A percentile compares a stretch with the other conserved stretches of the same genome.
Evolutionary conservation across 2,329 filamentous ascomycete genomes (phyloP).

Genomic region (Epichloe bromicola): DNA sequence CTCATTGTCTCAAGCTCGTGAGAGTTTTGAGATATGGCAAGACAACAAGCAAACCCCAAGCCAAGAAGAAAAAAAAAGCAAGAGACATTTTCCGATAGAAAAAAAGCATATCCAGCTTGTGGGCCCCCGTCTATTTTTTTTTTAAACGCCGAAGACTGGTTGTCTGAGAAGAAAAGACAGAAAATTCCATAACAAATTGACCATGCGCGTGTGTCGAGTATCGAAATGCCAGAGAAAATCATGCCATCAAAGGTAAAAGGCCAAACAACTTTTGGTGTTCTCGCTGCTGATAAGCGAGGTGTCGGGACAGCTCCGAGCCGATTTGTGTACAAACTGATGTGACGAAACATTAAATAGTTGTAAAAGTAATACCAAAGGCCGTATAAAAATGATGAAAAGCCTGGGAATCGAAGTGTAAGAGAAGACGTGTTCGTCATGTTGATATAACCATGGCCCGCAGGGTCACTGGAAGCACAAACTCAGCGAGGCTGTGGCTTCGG

Average conservation of each 20-base stretch:
- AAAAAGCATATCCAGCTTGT: slow-evolving; percentile 10
- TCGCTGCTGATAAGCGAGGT: slow-evolving; percentile 26
- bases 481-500: slow-evolving; percentile 28
- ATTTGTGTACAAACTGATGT: slow-evolving; percentile 18
- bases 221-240: background rate
- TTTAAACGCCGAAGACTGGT: slow-evolving; percentile 19
- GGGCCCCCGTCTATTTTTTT: slow-evolving; percentile 18
- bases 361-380: slow-evolving; percentile 14
- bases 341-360: slow-evolving; percentile 8
- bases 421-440: background rate
- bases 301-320: slow-evolving; percentile 21
- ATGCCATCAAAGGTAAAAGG: background rate
- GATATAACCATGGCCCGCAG: background rate
- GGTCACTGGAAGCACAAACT: slow-evolving; percentile 4
- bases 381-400: background rate
- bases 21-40: slow-evolving; percentile 8
- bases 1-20: slow-evolving; percentile 6
- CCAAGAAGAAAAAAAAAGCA: slow-evolving; percentile 3
- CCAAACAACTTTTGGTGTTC: slow-evolving; percentile 12
- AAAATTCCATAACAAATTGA: slow-evolving; percentile 4
- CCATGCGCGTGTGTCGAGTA: slow-evolving; percentile 5
- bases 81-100: slow-evolving; percentile 1
- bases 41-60: slow-evolving; percentile 3
- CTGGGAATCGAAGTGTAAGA: slow-evolving; percentile 1
- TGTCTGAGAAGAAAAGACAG: slow-evolving; percentile 5